phyloP scores from a whole-genome alignment of 768 basidiomycete genomes.

The Chalciporus sphaerocephalus region DNA sequence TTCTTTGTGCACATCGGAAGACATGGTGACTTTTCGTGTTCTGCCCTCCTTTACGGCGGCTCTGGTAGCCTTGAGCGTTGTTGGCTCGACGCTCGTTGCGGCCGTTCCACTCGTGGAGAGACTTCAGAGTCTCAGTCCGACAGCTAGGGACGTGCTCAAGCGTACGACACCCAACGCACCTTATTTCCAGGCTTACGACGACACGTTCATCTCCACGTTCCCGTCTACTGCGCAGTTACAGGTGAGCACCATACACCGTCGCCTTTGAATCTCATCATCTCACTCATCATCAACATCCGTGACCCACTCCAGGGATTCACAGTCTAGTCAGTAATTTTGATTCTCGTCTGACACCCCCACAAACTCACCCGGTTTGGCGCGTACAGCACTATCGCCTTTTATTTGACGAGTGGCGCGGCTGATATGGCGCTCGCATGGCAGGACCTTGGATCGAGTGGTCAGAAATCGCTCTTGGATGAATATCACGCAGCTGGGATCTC shows the following conservation, averaged over 20 bases:
- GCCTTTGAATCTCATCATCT: too few relatives aligned
- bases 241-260: too few relatives aligned
- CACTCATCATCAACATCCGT: not conserved
- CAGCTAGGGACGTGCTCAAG: conserved; percentile 17
- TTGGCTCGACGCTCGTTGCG: conserved; percentile 5
- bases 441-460: conserved; percentile 32
- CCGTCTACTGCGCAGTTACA: conserved; percentile 42
- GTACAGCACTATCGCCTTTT: conserved; percentile 32
- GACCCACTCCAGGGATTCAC: conserved; percentile 28
- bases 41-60: not conserved
- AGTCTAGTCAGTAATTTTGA: conserved; percentile 22
- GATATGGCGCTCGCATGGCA: conserved; percentile 45
- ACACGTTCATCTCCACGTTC: conserved; percentile 38
- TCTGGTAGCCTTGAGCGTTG: conserved; percentile 1
- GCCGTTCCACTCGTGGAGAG: conserved; percentile 13
- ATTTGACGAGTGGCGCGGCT: conserved; percentile 36
- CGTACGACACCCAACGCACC: conserved; percentile 39
- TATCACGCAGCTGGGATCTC: conserved; percentile 53
- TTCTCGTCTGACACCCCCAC: too few relatives aligned
- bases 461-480: conserved; percentile 39
- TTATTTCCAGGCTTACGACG: conserved; percentile 41
- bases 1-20: not conserved
- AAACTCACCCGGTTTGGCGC: too few relatives aligned
- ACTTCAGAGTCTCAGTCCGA: conserved; percentile 13
- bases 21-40: conserved; percentile 12